Base-by-base conservation (phyloP, 768 basidiomycete species). In the Baorangia bicolor region DNA sequence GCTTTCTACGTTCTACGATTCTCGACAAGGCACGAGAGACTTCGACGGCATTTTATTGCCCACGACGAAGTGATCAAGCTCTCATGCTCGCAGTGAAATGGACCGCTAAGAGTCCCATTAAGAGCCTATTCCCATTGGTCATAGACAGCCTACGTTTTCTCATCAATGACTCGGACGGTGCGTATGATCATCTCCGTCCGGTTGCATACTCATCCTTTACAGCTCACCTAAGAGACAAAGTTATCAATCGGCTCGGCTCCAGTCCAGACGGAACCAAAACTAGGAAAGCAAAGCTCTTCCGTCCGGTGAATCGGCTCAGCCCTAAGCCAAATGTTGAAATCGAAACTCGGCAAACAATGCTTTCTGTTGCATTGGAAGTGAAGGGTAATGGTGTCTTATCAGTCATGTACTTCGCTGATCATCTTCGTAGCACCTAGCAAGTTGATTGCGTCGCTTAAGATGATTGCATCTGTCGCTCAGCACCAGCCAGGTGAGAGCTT, bases 1-100 rank as follows among this genome's bases (percentile, higher is more conserved):
- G 21, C 16, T 4, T 42, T 59, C 35, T 37, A 51, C 18, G 11
- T 30, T 35, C 18, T 52, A 14, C 58, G 33, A n/a, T 52, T 59
- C n/a, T 34, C 13, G 2, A 20, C 44, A 10, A 47, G 20, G 33
- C 46, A 56, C 44, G 1, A n/a, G 31, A 23, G 0, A 3, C 50
- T 52, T 20, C 33, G 55, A 40, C 28, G 20, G 13, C 47, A 6
- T 10, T 33, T 57, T 12, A 33, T 49, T 28, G 25, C n/a, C 30
- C 9, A 38, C 20, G 14, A 23, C 10, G 12, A 43, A 2, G 46
- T 49, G 31, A 51, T 48, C 23, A 11, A 18, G 40, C 34, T 43
- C 39, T 52, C 12, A 37, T 52, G 20, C 2, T 9, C 21, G 49
- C 46, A n/a, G 11, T 56, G 11, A 55, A 56, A 13, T 11, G 9